A percentile compares a stretch with the other conserved stretches of the same genome.
phyloP scores from a whole-genome alignment of 495 filamentous ascomycete species.

The Antarctomyces pellizariae region DNA sequence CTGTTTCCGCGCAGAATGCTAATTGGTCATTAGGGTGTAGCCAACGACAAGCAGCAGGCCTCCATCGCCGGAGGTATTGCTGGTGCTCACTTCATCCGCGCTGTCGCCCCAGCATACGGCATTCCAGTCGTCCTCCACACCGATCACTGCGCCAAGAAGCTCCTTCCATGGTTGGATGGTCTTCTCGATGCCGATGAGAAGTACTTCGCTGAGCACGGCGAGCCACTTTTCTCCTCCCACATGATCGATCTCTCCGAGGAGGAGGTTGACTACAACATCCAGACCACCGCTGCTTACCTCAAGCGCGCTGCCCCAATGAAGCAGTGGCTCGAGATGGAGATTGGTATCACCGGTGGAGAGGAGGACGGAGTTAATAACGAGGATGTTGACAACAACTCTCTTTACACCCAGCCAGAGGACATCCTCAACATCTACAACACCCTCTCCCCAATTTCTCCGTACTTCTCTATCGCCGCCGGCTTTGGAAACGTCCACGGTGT shows the following conservation, averaged over 20 bases:
- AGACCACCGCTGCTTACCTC: constrained; percentile 73
- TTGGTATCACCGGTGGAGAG: constrained; percentile 86
- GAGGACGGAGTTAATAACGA: constrained; percentile 85
- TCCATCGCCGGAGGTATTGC: constrained; percentile 74
- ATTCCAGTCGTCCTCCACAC: constrained; percentile 84
- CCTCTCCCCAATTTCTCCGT: constrained; percentile 57
- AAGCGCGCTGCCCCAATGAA: constrained; percentile 85
- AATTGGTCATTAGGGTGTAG: constrained; percentile 39
- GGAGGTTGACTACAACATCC: constrained; percentile 66
- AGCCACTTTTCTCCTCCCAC: constrained; percentile 84
- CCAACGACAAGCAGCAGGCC: constrained; percentile 65
- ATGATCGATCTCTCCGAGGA: constrained; percentile 97
- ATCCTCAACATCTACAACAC: constrained; percentile 74
- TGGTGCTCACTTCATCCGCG: constrained; percentile 81
- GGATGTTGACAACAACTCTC: constrained; percentile 76
- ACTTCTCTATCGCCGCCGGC: constrained; percentile 94
- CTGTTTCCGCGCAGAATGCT: neutral
- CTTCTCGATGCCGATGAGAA: constrained; percentile 81
- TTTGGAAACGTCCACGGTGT: constrained; percentile 99
- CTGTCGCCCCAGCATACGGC: constrained; percentile 67
- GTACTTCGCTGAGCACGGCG: constrained; percentile 77
- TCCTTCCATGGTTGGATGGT: constrained; percentile 87
- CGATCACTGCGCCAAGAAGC: constrained; percentile 87
- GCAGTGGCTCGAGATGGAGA: constrained; percentile 98
- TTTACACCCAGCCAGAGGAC: constrained; percentile 96